Conservation (phyloP, 2,329 filamentous ascomycete species). For the Microascus cirrosus region DNA sequence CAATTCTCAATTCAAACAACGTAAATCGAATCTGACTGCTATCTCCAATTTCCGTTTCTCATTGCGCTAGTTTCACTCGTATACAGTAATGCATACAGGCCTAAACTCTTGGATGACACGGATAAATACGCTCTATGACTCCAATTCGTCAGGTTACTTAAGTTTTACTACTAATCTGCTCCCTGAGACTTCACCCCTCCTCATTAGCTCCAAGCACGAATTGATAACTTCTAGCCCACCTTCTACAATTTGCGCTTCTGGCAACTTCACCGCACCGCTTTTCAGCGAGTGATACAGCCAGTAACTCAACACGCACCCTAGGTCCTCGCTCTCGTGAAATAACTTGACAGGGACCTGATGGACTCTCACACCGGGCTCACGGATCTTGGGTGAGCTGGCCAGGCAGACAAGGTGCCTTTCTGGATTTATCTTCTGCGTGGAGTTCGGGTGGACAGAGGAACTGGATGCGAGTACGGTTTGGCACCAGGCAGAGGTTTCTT, state of each 20-base stretch:
- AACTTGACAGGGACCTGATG: constrained; percentile 66
- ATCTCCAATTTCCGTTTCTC: no score
- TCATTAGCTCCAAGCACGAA: constrained; percentile 52
- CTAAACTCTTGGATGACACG: no score
- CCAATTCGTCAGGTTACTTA: not conserved
- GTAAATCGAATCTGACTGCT: no score
- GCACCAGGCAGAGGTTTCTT: constrained; percentile 41
- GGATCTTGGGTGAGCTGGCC: constrained; percentile 52
- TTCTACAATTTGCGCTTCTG: constrained; percentile 54
- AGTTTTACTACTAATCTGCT: constrained; percentile 52
- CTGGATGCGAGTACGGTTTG: constrained; percentile 2
- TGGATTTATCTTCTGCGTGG: not conserved
- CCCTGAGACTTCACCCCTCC: constrained; percentile 54
- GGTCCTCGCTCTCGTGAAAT: constrained; percentile 55
- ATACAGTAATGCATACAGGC: no score
- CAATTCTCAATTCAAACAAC: no score
- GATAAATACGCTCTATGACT: not conserved
- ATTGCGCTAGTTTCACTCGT: no score
- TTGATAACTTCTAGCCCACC: constrained; percentile 59
- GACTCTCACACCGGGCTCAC: constrained; percentile 30
- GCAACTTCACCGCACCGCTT: constrained; percentile 39
- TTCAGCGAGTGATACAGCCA: constrained; percentile 60
- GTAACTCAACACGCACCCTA: constrained; percentile 50
- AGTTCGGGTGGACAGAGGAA: constrained; percentile 11
- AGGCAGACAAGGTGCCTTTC: constrained; percentile 52